Evolutionary conservation across 179 eudicot species (phyloP), one percentile per base, ranked within the genome.

Genomic region (Patellifolia procumbens): DNA sequence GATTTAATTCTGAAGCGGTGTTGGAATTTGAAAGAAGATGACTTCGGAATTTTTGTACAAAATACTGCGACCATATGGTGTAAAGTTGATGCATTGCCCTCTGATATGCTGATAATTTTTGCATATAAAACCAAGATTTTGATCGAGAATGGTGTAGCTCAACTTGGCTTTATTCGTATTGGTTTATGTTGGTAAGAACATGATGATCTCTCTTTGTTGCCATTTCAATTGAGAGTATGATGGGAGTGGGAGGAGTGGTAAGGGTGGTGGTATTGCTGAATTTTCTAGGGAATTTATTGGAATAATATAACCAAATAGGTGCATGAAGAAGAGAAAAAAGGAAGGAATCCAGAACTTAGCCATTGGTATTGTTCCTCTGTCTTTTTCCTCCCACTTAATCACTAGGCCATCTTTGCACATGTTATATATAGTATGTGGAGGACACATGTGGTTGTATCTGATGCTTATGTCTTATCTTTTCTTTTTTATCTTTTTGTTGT

Each of bases 131-230:
- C 28, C 5, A 35, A 43, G 43, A 17, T 17, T 4, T 35, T 42
- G 68, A 31, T 65, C 53, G 12, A 9, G 29, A 64, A 19, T 52
- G 26, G 64, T 28, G 19, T 72, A 35, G 60, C 48, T 43, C 62
- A 59, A 32, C 29, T 4, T 70, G 34, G 19, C n/a, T n/a, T 34
- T 4, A 32, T 59, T 28, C n/a, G n/a, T n/a, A n/a, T n/a, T n/a
- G n/a, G n/a, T n/a, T 24, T 46, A 53, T 46, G 16, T 51, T 49
- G 52, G 72, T 64, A 75, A 83, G 91, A 94, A 94, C 94, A 92
- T 88, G 35, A 92, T 92, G 82, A 94, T 43, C 78, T 94, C 98
- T 67, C 96, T 85, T 71, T 89, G 94, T 68, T 94, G 98, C 98
- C 98, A 94, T 91, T 91, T 83, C 35, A 94, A 74, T 61, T 94